Percentiles rank a stretch among this genome's conserved stretches.
Evolutionary conservation across 2,329 filamentous ascomycete species (phyloP).

Genomic region (Claviceps humidiphila): DNA sequence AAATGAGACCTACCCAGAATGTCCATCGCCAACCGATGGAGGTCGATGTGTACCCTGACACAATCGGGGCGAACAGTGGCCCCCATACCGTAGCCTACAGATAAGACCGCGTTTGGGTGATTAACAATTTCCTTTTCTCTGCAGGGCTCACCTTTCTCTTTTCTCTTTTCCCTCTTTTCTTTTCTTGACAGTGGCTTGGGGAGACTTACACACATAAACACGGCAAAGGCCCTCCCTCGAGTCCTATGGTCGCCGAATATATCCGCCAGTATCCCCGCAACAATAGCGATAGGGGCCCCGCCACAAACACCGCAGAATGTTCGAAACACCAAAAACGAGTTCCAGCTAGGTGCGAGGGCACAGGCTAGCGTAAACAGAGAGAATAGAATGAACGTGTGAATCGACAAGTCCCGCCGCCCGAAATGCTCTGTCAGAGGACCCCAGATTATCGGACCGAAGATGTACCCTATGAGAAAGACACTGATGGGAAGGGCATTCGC

Average conservation of each 20-base stretch:
- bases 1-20: slow-evolving; percentile 58
- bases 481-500: slow-evolving; percentile 45
- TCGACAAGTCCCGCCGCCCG: slow-evolving; percentile 34
- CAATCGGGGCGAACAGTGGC: slow-evolving; percentile 50
- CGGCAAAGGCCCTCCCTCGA: slow-evolving; percentile 46
- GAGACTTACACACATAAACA: slow-evolving; percentile 45
- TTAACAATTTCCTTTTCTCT: not conserved
- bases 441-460: slow-evolving; percentile 47
- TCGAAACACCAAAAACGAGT: slow-evolving; percentile 40
- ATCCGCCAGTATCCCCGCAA: slow-evolving; percentile 50
- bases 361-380: slow-evolving; percentile 37
- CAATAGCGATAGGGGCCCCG: slow-evolving; percentile 43
- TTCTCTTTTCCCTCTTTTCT: not conserved
- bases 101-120: not conserved
- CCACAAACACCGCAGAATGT: slow-evolving; percentile 37
- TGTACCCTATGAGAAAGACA: slow-evolving; percentile 50
- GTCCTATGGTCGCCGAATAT: slow-evolving; percentile 37
- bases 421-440: slow-evolving; percentile 53
- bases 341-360: slow-evolving; percentile 35
- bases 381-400: slow-evolving; percentile 31
- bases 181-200: no score
- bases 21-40: slow-evolving; percentile 55
- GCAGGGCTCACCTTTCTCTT: no score
- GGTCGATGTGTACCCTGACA: slow-evolving; percentile 47
- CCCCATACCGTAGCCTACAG: slow-evolving; percentile 47